These are phyloP conservation scores for Castanospermum australe DNA, from an alignment of 306 rosid genomes.

Conservation along the genomic window DNA sequence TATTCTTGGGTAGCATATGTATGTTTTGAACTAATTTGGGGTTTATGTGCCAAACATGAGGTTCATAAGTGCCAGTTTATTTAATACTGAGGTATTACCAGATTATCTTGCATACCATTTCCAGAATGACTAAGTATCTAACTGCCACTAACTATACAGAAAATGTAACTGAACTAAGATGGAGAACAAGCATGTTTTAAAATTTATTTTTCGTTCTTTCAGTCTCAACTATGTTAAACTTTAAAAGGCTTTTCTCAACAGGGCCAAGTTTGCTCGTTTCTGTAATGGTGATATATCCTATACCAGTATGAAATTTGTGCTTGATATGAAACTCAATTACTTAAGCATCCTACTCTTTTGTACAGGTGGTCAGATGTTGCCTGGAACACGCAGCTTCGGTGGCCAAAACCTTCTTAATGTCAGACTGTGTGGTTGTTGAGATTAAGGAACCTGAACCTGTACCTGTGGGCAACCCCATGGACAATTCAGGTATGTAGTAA, in stretches of 20 bases:
- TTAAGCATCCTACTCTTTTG: neutral
- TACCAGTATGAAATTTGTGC: neutral
- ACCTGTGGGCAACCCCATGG: constrained; percentile 90
- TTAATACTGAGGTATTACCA: neutral
- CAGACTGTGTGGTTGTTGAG: constrained; percentile 98
- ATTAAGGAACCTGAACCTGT: constrained; percentile 89
- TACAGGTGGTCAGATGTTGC: constrained; percentile 98
- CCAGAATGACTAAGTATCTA: neutral
- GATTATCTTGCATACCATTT: neutral
- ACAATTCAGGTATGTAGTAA: constrained; percentile 68
- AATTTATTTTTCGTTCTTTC: neutral
- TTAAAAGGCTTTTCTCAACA: neutral
- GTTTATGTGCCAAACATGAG: neutral
- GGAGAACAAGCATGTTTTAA: neutral
- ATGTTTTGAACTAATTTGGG: neutral
- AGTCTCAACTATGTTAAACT: neutral
- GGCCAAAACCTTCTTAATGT: constrained; percentile 96
- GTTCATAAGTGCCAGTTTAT: neutral
- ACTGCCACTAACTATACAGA: neutral
- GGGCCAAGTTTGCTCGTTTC: neutral
- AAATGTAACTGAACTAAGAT: neutral
- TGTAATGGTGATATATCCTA: neutral
- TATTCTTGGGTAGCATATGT: too few species aligned
- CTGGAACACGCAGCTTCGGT: constrained; percentile 96
- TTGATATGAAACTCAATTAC: neutral